Base-by-base conservation (phyloP, 352 stramenopile genomes). In the Globisporangium lucens region DNA sequence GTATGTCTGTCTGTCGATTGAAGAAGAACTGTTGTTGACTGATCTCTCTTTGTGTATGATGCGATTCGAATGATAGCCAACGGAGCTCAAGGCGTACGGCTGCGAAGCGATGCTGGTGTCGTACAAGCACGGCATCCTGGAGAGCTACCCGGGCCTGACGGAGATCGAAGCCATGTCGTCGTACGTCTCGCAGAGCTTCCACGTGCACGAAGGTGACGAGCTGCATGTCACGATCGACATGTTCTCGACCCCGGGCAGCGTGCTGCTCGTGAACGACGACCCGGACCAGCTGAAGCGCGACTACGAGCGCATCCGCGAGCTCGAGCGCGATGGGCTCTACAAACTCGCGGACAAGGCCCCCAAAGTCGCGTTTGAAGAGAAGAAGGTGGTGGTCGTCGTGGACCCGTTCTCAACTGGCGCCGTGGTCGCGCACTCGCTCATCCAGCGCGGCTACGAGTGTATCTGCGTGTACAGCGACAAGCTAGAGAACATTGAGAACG, bases 341-440 rank as follows among this genome's bases (percentile, higher is more conserved):
- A 75, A 74, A 10, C 35, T 89, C 9, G 68, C 72, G 53, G 56
- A 65, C 3, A 64, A 73, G 20, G 20, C 17, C 4, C 30, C 53
- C 0, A 66, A 65, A 6, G 33, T 51, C 17, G 17, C 61, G 5
- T 65, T 57, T 24, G 60, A 53, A 8, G 71, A 72, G 13, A 87
- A 83, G 35, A 87, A 90, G 49, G 80, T 93, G 13, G 95, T 98
- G 1, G 86, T 98, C 30, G 81, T 99, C 22, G 94, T 99, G 29
- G 94, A 98, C 72, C 95, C 97, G 2, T 99, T 99, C 74, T 98
- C 91, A 5, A 98, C 96, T 38, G 97, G 96, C 59, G 97, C 94
- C 33, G 82, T 99, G 52, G 78, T 99, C 13, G 96, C 93, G 22
- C 91, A 98, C 58, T 85, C 95, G 70, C 90, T 98, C 58, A 88